These are phyloP conservation scores for Entomophthora muscae DNA, from an alignment of 371 early-diverging fungal species.

Conservation along the genomic window DNA sequence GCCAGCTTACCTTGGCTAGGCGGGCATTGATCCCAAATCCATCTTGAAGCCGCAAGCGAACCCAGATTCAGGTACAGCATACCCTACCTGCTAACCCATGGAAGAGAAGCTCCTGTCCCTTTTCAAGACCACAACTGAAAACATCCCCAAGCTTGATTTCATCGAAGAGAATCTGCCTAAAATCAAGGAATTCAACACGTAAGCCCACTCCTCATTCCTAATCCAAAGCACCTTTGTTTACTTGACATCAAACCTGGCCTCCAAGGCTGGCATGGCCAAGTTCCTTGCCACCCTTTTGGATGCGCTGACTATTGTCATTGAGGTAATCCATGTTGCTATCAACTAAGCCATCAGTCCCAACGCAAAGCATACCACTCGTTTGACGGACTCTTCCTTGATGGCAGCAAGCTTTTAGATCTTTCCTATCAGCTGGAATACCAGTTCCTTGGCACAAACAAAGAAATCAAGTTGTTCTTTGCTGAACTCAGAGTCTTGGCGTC, in stretches of 20 bases:
- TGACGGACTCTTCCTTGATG: not conserved
- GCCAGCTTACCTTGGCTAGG: not conserved
- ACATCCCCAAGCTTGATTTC: not conserved
- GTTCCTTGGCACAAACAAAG: not conserved
- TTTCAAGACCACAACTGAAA: not conserved
- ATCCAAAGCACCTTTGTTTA: not conserved
- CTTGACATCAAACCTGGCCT: not conserved
- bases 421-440: not conserved
- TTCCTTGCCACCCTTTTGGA: not conserved
- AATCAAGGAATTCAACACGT: not conserved
- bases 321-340: not conserved
- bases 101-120: not conserved
- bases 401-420: not conserved
- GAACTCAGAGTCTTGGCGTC: not conserved
- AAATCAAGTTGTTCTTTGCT: not conserved
- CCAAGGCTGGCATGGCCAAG: not conserved
- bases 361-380: not conserved
- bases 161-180: not conserved
- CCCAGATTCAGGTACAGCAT: not conserved
- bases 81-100: not conserved
- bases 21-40: not conserved
- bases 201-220: not conserved
- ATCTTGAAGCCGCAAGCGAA: not conserved
- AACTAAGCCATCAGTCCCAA: not conserved
- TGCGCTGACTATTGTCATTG: not conserved